Base-by-base conservation (phyloP, 805 yeast genomes). In the Scheffersomyces amazonensis region DNA sequence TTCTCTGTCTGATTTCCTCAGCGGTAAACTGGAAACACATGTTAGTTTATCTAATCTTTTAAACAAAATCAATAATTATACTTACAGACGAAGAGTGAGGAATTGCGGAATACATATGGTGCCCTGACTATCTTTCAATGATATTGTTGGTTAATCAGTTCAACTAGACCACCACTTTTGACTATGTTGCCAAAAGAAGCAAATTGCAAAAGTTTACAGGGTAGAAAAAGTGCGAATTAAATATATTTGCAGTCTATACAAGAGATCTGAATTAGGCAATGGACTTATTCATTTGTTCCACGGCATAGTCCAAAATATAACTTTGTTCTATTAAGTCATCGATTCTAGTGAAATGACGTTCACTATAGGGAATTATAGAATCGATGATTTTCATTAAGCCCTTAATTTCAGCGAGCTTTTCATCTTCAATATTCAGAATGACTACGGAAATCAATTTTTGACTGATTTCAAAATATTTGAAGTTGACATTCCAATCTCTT, bases 401-500 rank as follows among this genome's bases (percentile, higher is more conserved):
- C 4, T 81, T 80, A 28, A 86, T 73, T 49, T 78, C 79, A 46
- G 76, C 71, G 34, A 90, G 58, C 39, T 70, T 70, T 15, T 78
- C 79, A 21, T 83, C 66, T 16, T 73, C 66, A 48, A 78, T 78
- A 33, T 68, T 69, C 30, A 66, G 62, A 42, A 93, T 64, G 23
- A 91, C 62, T 17, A 86, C 81, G 46, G 77, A 72, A 36, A 91
- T 71, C 30, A 89, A 64, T 41, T 79, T 80, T 62, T 91, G 99
- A 10, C 96, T 86, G 39, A 87, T 76, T 36, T 76, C 79, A 53
- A 87, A 87, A 25, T 87, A 81, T 53, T 80, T 79, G 37, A 87
- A 84, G 59, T 88, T 91, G 32, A 95, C 83, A 58, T 93, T 93
- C 99, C 99, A 93, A 56, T 88, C 96, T 50, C 97, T 78, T 16